These are phyloP conservation scores for Populus alba DNA, from an alignment of 345 rosid genomes.

Conservation along the genomic window DNA sequence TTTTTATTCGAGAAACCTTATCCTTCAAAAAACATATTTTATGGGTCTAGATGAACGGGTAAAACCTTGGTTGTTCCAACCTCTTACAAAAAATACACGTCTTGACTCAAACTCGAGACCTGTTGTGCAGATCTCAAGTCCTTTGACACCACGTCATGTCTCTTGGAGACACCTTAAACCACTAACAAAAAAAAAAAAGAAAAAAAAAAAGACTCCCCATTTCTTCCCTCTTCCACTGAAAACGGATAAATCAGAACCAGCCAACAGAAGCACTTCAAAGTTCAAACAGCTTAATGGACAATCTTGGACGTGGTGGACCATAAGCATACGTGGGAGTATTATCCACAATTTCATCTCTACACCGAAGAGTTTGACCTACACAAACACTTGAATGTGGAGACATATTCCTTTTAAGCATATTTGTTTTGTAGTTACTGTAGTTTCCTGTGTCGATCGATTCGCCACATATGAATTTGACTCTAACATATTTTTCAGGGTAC, in stretches of 20 bases:
- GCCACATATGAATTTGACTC: constrained; percentile 5
- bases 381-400: neutral
- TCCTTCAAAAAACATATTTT: no score
- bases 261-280: neutral
- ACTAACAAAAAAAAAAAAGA: neutral
- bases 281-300: neutral
- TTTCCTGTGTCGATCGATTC: neutral
- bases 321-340: no score
- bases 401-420: neutral
- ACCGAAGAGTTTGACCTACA: neutral
- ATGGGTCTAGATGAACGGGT: no score
- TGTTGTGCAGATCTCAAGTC: no score
- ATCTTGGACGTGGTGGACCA: neutral
- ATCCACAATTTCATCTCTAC: neutral
- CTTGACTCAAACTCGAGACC: no score
- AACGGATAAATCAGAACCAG: neutral
- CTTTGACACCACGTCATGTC: no score
- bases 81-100: no score
- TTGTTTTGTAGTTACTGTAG: neutral
- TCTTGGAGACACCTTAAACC: neutral
- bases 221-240: neutral
- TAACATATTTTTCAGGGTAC: neutral
- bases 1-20: no score
- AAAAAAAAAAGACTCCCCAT: neutral
- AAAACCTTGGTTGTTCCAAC: no score